Evolutionary conservation across 2,329 filamentous ascomycete species (phyloP).

Genomic region (Colletotrichum limetticola): DNA sequence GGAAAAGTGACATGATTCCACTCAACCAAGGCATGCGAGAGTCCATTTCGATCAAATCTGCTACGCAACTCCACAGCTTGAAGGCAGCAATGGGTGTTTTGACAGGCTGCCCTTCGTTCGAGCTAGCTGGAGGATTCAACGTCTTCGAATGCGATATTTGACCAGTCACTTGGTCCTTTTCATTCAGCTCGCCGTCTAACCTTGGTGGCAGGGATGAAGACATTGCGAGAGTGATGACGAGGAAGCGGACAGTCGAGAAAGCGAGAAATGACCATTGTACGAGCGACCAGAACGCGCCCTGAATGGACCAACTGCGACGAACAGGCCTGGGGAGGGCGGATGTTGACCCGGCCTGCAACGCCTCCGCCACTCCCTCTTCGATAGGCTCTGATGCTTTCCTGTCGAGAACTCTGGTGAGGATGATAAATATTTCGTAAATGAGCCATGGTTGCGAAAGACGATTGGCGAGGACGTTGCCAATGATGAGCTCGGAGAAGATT

Average conservation of each 20-base stretch:
- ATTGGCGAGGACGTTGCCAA: conserved; percentile 83
- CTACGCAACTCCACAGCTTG: conserved; percentile 79
- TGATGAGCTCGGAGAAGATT: conserved; percentile 88
- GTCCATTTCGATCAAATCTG: conserved; percentile 78
- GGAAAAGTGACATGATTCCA: conserved; percentile 78
- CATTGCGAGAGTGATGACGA: conserved; percentile 72
- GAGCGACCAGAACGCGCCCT: conserved; percentile 64
- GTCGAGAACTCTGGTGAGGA: conserved; percentile 62
- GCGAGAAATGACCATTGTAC: conserved; percentile 66
- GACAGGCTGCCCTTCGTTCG: conserved; percentile 31
- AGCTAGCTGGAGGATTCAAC: conserved; percentile 32
- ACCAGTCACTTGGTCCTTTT: conserved; percentile 36
- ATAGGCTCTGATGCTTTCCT: conserved; percentile 39
- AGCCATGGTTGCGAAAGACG: conserved; percentile 90
- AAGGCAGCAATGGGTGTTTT: conserved; percentile 80
- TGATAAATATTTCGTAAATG: conserved; percentile 85
- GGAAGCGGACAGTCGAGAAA: conserved; percentile 73
- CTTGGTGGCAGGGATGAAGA: conserved; percentile 75
- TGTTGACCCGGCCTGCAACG: conserved; percentile 8
- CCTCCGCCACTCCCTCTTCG: conserved; percentile 28
- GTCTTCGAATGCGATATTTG: conserved; percentile 39
- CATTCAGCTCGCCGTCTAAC: conserved; percentile 11
- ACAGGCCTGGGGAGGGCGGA: conserved; percentile 8
- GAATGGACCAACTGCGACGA: conserved; percentile 50
- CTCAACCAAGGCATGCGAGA: conserved; percentile 91